Base-by-base conservation (phyloP, 2,329 filamentous ascomycete genomes). In the Coniochaeta sp. region DNA sequence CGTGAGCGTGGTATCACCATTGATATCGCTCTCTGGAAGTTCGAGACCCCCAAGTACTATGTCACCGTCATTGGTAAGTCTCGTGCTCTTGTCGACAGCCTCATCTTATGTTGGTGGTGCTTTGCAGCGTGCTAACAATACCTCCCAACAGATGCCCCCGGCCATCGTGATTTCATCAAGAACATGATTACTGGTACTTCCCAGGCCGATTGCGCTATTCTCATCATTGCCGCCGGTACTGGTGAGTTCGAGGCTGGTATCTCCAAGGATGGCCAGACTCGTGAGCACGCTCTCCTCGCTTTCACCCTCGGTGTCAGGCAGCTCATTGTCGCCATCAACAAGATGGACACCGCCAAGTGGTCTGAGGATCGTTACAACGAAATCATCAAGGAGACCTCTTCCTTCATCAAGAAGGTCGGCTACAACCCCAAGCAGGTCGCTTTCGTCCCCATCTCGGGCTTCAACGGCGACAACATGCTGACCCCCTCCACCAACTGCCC, bases 211-310 rank as follows among this genome's bases (percentile, higher is more conserved):
- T 98, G 95, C 84, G 95, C 95, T 77, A 91, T 99, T 81, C 93
- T 99, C 86, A 98, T 99, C 85, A 99, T 99, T 83, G 95, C 93
- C 74, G 92, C 95, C 76, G 95, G 95, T 87, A 96, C 92, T 91
- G 95, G 95, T 97, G 95, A 99, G 89, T 99, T 99, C 89, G 95
- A 99, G 89, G 95, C 95, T 89, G 95, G 95, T 98, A 99, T 99
- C 90, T 98, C 95, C 89, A 99, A 99, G 91, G 95, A 98, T 91
- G 95, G 95, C 81, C 95, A 99, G 91, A 99, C 95, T 73, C 95
- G 95, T 91, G 95, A 99, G 92, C 95, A 99, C 91, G 95, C 95
- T 83, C 91, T 99, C 75, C 93, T 99, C 77, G 93, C 95, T 81
- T 98, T 95, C 91, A 98, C 95, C 81, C 91, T 99, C 66, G 95